Conservation (phyloP, 371 early-diverging fungal species). For the Mucor lusitanicus region DNA sequence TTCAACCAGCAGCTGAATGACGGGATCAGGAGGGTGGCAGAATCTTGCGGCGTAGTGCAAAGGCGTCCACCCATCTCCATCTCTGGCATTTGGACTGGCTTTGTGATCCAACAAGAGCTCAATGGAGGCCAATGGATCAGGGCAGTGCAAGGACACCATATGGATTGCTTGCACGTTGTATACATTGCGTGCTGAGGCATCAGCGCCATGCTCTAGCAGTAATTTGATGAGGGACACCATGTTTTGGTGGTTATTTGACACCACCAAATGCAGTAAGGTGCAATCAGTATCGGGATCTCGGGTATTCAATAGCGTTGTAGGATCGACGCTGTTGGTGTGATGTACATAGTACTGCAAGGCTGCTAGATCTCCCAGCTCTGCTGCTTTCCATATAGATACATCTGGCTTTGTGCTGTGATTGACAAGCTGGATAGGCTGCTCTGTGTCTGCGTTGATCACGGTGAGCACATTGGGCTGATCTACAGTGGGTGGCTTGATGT, state of each 20-base stretch:
- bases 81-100: conserved; percentile 59
- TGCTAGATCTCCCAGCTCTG: conserved; percentile 29
- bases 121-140: conserved; percentile 44
- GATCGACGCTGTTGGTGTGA: background rate
- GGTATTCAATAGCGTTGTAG: conserved; percentile 34
- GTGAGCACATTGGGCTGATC: background rate
- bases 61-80: conserved; percentile 78
- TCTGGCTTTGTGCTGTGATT: background rate
- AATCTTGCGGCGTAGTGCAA: conserved; percentile 71
- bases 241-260: conserved; percentile 42
- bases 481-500: conserved; percentile 22
- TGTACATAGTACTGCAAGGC: conserved; percentile 27
- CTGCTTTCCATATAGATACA: conserved; percentile 30
- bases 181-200: conserved; percentile 43
- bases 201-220: conserved; percentile 51
- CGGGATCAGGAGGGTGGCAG: conserved; percentile 37
- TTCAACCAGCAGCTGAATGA: conserved; percentile 25
- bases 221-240: conserved; percentile 33
- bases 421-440: background rate
- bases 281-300: conserved; percentile 55
- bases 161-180: conserved; percentile 45
- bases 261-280: conserved; percentile 47
- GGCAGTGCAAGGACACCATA: conserved; percentile 34
- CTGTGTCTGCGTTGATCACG: background rate
- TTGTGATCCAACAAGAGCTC: conserved; percentile 28